Evolutionary conservation across 805 yeast genomes (phyloP).

Genomic region (Metschnikowia proteae): DNA sequence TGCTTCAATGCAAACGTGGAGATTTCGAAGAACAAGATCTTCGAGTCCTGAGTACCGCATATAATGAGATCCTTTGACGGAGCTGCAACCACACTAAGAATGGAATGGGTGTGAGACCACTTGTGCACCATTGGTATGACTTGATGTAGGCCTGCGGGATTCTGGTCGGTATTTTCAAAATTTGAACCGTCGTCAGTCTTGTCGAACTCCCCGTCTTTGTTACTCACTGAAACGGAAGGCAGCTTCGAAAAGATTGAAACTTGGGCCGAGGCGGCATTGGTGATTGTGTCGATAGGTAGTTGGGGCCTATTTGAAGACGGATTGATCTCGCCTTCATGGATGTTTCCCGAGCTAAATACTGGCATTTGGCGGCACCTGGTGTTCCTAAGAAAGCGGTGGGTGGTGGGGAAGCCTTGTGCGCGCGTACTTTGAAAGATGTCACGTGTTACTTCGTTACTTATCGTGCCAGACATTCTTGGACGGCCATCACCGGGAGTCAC

Average conservation of each 20-base stretch:
- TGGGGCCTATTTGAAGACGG: constrained; percentile 24
- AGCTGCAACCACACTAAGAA: constrained; percentile 66
- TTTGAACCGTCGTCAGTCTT: background rate
- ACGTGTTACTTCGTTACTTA: background rate
- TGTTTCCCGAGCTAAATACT: constrained; percentile 18
- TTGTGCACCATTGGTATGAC: constrained; percentile 43
- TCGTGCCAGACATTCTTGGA: background rate
- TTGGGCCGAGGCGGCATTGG: constrained; percentile 14
- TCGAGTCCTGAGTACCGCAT: constrained; percentile 90
- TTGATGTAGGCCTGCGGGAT: constrained; percentile 7
- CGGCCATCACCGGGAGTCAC: background rate
- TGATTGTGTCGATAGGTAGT: constrained; percentile 27
- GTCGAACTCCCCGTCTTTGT: background rate
- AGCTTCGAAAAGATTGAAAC: constrained; percentile 25
- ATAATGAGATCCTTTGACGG: constrained; percentile 57
- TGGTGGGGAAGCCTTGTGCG: background rate
- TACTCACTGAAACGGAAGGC: constrained; percentile 13
- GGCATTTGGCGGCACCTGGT: constrained; percentile 7
- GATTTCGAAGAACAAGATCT: constrained; percentile 67
- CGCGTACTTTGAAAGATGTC: background rate
- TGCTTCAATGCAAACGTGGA: constrained; percentile 55
- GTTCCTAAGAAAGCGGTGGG: background rate
- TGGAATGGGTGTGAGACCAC: constrained; percentile 73
- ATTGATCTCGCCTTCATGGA: constrained; percentile 35
- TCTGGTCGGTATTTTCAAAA: background rate